Conservation (phyloP, 768 basidiomycete genomes). For the Obba rivulosa region DNA sequence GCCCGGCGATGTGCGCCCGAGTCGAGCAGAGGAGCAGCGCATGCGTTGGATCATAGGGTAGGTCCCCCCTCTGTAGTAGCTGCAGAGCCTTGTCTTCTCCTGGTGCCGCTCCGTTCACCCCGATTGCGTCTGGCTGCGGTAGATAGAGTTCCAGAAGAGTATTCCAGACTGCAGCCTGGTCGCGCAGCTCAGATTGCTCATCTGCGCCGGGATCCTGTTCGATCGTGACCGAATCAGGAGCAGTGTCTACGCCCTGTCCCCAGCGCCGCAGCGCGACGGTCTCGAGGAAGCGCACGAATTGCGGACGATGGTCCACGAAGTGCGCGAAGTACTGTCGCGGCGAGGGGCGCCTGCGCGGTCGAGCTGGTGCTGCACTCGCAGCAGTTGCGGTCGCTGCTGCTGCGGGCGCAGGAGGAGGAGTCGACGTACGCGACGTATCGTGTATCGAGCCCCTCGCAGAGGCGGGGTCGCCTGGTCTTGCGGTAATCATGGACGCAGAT, state of each 20-base stretch:
- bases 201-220: slow-evolving; percentile 26
- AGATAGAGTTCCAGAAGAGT: slow-evolving; percentile 93
- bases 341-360: slow-evolving; percentile 53
- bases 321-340: slow-evolving; percentile 89
- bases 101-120: slow-evolving; percentile 10
- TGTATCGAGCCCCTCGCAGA: slow-evolving; percentile 33
- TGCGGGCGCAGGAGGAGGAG: slow-evolving; percentile 19
- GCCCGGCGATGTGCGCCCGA: slow-evolving; percentile 72
- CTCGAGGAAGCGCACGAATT: slow-evolving; percentile 87
- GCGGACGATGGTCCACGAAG: slow-evolving; percentile 82
- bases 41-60: slow-evolving; percentile 84
- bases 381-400: slow-evolving; percentile 14
- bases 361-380: slow-evolving; percentile 11
- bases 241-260: slow-evolving; percentile 61
- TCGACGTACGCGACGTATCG: slow-evolving; percentile 26
- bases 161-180: slow-evolving; percentile 91
- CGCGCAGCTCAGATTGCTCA: slow-evolving; percentile 48
- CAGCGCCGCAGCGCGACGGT: slow-evolving; percentile 76
- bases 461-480: slow-evolving; percentile 5
- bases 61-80: slow-evolving; percentile 51
- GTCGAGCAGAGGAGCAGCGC: slow-evolving; percentile 94
- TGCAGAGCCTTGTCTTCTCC: slow-evolving; percentile 60
- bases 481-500: slow-evolving; percentile 11
- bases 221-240: slow-evolving; percentile 3
- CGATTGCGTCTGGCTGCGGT: slow-evolving; percentile 37